Evolutionary conservation across 495 filamentous ascomycete genomes (phyloP).

Genomic region (Beverwykella pulmonaria): DNA sequence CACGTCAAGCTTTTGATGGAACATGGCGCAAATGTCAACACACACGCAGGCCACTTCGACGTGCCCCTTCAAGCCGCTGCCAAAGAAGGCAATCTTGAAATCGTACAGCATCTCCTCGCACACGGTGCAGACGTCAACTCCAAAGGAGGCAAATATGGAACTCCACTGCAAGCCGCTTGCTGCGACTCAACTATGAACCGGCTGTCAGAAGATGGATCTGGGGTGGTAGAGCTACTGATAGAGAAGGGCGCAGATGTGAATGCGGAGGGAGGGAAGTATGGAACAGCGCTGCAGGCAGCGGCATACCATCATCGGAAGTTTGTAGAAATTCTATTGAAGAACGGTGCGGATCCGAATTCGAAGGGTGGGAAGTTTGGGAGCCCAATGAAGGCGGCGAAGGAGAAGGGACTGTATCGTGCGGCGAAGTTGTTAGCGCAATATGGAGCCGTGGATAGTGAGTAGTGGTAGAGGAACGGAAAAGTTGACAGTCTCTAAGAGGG

Average conservation of each 20-base stretch:
- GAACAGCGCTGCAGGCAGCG: conserved; percentile 10
- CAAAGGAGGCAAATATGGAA: conserved; percentile 13
- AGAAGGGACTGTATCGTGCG: neutral
- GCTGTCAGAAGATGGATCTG: neutral
- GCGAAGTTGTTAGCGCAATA: neutral
- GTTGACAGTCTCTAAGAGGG: too few relatives aligned
- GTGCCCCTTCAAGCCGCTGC: conserved; percentile 22
- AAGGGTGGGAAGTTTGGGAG: conserved; percentile 5
- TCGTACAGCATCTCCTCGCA: conserved; percentile 12
- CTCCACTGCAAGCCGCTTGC: conserved; percentile 14
- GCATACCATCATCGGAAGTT: neutral
- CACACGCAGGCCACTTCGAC: conserved; percentile 4
- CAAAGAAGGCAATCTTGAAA: neutral
- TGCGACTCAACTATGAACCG: neutral
- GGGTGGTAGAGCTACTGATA: conserved; percentile 1
- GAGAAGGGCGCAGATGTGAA: conserved; percentile 4
- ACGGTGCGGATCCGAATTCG: conserved; percentile 8
- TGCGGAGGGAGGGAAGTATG: neutral
- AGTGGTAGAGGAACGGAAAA: too few relatives aligned
- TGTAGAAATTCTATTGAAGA: neutral
- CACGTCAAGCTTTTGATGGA: conserved; percentile 9
- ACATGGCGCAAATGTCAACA: conserved; percentile 10
- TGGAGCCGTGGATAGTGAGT: neutral
- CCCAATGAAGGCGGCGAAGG: conserved; percentile 29
- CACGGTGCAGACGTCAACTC: conserved; percentile 10